Base-by-base conservation (phyloP, 495 filamentous ascomycete genomes). In the Diplogelasinospora grovesii region DNA sequence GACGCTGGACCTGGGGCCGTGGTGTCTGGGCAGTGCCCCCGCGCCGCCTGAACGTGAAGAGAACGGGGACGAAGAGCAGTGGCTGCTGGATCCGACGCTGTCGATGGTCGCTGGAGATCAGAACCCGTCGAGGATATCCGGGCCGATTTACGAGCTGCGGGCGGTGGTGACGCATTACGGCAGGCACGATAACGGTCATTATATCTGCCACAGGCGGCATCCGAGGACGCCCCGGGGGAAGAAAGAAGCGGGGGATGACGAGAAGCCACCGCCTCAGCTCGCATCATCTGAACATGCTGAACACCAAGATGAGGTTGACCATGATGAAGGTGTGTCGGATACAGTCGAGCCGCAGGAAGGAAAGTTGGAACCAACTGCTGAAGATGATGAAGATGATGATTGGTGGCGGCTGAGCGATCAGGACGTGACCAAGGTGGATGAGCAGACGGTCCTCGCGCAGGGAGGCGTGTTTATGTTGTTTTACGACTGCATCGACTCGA, bases 391-490 rank as follows among this genome's bases (percentile, higher is more conserved):
- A 10, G 24, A 37, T 8, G 30, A 13, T 8, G 45, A 71, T 14
- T 95, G 89, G 89, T 95, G 84, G 78, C 69, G 82, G 9, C 65
- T 95, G 11, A 94, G 87, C 57, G 89, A 95, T 54, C 83, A 93
- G 30, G 78, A 84, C 40, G 88, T 95, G 7, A 73, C 64, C 43
- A 73, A 74, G 48, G 86, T 87, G 37, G 71, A 73, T 14, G 89
- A 95, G 61, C 66, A 73, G 9, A 71, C 71, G 22, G 89, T 92
- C 0, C 71, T 95, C 37, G 68, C 63, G 2, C 85, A 90, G 50
- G 77, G 80, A n/a, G 88, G 84, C 10, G 90, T 83, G 1, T 97
- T 96, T 53, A 96, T 98, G 90, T 70, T 97, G 7, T 96, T 98
- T 63, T 98, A 97, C 52, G 92, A 98, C 53, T 69, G 66, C 21